These are phyloP conservation scores for Colletotrichum tanaceti DNA, from an alignment of 2,329 filamentous ascomycete genomes.

Conservation along the genomic window DNA sequence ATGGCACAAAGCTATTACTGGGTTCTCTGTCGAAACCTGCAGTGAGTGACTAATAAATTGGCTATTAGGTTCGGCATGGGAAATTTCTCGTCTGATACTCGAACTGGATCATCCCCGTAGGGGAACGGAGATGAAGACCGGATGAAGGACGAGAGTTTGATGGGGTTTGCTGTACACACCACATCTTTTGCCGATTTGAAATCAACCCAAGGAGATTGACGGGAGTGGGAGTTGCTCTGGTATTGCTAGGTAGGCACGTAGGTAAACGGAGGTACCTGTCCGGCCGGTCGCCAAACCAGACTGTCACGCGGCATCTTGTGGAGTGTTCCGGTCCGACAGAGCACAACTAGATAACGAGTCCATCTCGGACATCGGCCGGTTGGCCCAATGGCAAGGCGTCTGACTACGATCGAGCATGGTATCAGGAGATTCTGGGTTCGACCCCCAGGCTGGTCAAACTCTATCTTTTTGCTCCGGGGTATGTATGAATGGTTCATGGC, in stretches of 20 bases:
- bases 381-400: slow-evolving; percentile 57
- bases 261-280: too few relatives aligned
- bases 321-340: neutral
- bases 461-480: neutral
- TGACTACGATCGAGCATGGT: slow-evolving; percentile 52
- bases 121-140: neutral
- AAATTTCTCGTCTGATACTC: neutral
- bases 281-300: neutral
- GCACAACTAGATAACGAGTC: neutral
- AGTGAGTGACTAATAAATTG: slow-evolving; percentile 20
- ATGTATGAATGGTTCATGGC: too few relatives aligned
- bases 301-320: neutral
- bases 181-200: neutral
- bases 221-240: neutral
- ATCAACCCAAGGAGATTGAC: neutral
- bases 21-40: neutral
- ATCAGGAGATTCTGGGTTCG: slow-evolving; percentile 41
- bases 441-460: slow-evolving; percentile 39
- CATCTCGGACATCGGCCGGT: slow-evolving; percentile 27
- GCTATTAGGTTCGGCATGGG: neutral
- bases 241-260: too few relatives aligned
- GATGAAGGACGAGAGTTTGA: neutral
- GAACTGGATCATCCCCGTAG: neutral
- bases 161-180: too few relatives aligned
- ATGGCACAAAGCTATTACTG: neutral